Evolutionary conservation across 164 flowering plant genomes (phyloP).

Genomic region (Chimonanthus salicifolius): DNA sequence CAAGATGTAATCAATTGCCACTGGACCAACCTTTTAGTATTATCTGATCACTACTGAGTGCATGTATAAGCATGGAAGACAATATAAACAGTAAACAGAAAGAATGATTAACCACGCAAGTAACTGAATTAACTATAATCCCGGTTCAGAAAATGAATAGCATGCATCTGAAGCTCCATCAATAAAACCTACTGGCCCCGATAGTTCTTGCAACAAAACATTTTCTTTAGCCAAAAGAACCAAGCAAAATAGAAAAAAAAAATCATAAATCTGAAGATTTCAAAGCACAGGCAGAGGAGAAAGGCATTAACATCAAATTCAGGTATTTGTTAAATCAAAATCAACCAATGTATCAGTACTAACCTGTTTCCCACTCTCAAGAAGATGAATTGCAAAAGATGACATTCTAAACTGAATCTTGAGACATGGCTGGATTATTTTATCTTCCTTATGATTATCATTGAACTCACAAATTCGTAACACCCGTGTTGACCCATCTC

Average conservation of each 20-base stretch:
- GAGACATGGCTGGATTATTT: conserved; percentile 26
- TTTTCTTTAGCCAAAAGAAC: not conserved
- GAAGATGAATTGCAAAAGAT: conserved; percentile 44
- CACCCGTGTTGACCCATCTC: conserved; percentile 81
- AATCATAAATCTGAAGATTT: not conserved
- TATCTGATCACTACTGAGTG: not conserved
- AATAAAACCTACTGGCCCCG: not conserved
- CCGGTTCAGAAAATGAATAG: not conserved
- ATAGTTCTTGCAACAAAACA: not conserved
- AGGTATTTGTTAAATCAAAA: not conserved
- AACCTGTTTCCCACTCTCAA: conserved; percentile 61
- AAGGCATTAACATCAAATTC: not conserved
- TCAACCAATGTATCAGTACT: conserved; percentile 6
- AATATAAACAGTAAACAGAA: not conserved
- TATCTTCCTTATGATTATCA: conserved; percentile 33
- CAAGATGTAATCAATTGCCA: not conserved
- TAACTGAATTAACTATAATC: not conserved
- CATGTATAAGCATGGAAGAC: not conserved
- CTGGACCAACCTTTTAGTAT: not conserved
- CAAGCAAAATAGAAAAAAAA: not conserved
- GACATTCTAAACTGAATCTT: conserved; percentile 61
- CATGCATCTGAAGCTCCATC: not conserved
- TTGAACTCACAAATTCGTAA: conserved; percentile 58
- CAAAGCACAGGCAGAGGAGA: not conserved
- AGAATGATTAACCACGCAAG: not conserved